phyloP scores from a whole-genome alignment of 1,139 yeast genomes.

The Hansenula lynferdii region DNA sequence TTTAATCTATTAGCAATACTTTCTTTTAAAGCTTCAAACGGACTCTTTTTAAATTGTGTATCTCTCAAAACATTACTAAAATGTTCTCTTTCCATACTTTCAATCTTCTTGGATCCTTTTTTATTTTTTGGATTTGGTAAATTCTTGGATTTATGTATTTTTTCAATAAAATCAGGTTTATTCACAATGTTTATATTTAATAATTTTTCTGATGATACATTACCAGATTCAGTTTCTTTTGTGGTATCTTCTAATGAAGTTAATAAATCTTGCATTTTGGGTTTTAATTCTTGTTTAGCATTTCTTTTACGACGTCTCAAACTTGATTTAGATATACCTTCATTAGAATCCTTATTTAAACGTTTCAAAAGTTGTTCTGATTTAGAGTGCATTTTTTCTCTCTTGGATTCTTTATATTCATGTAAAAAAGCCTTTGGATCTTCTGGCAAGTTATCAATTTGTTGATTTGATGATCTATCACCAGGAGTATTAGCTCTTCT shows the following conservation, averaged over 20 bases:
- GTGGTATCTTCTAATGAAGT: slow-evolving; percentile 38
- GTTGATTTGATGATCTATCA: slow-evolving; percentile 3
- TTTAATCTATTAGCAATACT: slow-evolving; percentile 19
- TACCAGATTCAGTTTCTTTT: not conserved
- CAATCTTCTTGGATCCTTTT: slow-evolving; percentile 51
- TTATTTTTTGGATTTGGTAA: slow-evolving; percentile 57
- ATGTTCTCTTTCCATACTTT: slow-evolving; percentile 48
- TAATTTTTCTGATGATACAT: not conserved
- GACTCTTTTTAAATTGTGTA: slow-evolving; percentile 45
- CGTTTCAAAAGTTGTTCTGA: slow-evolving; percentile 27
- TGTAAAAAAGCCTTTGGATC: slow-evolving; percentile 51
- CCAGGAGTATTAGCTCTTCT: slow-evolving; percentile 10
- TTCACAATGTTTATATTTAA: slow-evolving; percentile 15
- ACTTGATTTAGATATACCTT: slow-evolving; percentile 57
- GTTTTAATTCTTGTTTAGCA: slow-evolving; percentile 55
- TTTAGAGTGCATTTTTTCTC: slow-evolving; percentile 42
- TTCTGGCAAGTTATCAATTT: slow-evolving; percentile 16
- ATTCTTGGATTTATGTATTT: slow-evolving; percentile 32
- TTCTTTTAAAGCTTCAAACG: slow-evolving; percentile 54
- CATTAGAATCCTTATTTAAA: slow-evolving; percentile 30
- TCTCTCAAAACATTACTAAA: slow-evolving; percentile 52
- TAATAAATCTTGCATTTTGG: slow-evolving; percentile 60
- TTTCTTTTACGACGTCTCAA: slow-evolving; percentile 62
- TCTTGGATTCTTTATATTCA: slow-evolving; percentile 47
- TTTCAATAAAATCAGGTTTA: slow-evolving; percentile 13